phyloP scores from a whole-genome alignment of 768 basidiomycete species.

The Macrolepiota fuliginosa region DNA sequence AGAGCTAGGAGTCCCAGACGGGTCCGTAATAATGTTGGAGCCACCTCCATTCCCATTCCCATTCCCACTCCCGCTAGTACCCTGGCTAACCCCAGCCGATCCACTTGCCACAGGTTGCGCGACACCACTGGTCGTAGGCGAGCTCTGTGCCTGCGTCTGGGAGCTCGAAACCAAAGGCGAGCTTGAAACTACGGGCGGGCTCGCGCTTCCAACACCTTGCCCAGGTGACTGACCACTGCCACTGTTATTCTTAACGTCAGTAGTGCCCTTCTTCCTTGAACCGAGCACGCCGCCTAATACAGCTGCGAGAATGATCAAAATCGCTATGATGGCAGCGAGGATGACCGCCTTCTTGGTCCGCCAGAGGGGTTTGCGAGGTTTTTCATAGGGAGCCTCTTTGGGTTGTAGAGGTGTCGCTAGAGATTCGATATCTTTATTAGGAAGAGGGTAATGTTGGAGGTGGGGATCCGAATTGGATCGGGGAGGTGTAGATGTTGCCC shows the following conservation, averaged over 20 bases:
- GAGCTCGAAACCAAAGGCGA: too few species aligned
- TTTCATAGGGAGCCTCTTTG: conserved; percentile 32
- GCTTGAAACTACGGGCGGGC: too few species aligned
- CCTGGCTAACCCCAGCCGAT: too few species aligned
- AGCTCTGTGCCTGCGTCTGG: too few species aligned
- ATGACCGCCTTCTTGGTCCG: conserved; percentile 45
- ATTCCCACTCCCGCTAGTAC: too few species aligned
- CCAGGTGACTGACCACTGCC: too few species aligned
- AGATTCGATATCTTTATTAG: conserved; percentile 9
- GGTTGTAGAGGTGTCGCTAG: conserved; percentile 1
- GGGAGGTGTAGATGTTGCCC: conserved; percentile 12
- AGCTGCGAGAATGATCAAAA: conserved; percentile 37
- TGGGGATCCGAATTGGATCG: conserved; percentile 16
- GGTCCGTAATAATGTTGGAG: too few species aligned
- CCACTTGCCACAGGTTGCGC: too few species aligned
- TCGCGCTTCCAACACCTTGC: too few species aligned
- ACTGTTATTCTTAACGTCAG: background rate
- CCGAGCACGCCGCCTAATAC: conserved; percentile 62
- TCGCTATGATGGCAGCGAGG: background rate
- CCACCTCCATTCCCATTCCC: too few species aligned
- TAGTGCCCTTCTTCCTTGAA: conserved; percentile 21
- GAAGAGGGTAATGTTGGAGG: background rate
- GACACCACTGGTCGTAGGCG: too few species aligned
- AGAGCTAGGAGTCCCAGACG: too few species aligned
- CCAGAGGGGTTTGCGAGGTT: conserved; percentile 33